A percentile compares a stretch with the other conserved stretches of the same genome.
These are phyloP conservation scores for Aureobasidium lini DNA, from an alignment of 2,329 filamentous ascomycete species.

Conservation along the genomic window DNA sequence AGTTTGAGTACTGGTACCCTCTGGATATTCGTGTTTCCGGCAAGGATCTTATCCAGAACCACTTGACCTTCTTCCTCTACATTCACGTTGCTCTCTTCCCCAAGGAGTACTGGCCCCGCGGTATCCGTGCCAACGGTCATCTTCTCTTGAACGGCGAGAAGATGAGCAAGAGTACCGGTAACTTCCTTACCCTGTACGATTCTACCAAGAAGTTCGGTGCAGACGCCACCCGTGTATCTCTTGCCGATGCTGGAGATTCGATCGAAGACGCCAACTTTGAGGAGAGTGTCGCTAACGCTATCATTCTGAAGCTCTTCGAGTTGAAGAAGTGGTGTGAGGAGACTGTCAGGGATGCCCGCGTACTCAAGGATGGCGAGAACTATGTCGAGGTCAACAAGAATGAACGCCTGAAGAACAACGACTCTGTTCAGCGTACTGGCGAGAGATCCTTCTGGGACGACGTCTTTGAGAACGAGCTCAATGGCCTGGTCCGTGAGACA, in stretches of 20 bases:
- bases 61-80: slow-evolving; percentile 93
- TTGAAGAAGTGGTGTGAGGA: slow-evolving; percentile 92
- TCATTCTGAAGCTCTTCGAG: slow-evolving; percentile 75
- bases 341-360: slow-evolving; percentile 55
- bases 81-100: slow-evolving; percentile 86
- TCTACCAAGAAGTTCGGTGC: slow-evolving; percentile 88
- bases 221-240: slow-evolving; percentile 81
- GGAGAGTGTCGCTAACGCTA: slow-evolving; percentile 86
- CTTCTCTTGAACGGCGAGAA: slow-evolving; percentile 93
- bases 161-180: slow-evolving; percentile 97
- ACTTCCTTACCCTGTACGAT: slow-evolving; percentile 87
- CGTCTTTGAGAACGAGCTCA: slow-evolving; percentile 90
- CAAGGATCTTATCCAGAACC: slow-evolving; percentile 91
- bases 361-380: slow-evolving; percentile 36
- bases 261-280: slow-evolving; percentile 97
- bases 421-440: slow-evolving; percentile 66
- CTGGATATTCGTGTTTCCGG: slow-evolving; percentile 81
- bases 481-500: slow-evolving; percentile 70
- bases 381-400: slow-evolving; percentile 36
- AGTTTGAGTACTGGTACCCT: slow-evolving; percentile 97
- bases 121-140: slow-evolving; percentile 85
- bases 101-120: slow-evolving; percentile 78
- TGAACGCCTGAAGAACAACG: slow-evolving; percentile 40
- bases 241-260: slow-evolving; percentile 90
- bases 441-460: slow-evolving; percentile 73